Percentiles rank a stretch among this genome's conserved stretches.
Evolutionary conservation across 129 eudicot species (phyloP).

Genomic region (Escallonia herrerae): DNA sequence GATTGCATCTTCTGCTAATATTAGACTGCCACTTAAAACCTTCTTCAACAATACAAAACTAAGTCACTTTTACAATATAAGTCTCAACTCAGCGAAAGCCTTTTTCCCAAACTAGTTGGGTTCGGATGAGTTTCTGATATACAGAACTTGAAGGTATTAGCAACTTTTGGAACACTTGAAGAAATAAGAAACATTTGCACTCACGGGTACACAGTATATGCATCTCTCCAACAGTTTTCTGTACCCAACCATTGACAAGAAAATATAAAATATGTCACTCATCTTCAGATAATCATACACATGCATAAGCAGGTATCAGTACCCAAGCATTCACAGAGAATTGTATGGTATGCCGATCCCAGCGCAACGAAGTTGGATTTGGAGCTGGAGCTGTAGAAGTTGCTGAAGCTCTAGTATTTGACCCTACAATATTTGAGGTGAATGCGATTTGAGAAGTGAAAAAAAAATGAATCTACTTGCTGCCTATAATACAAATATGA

Average conservation of each 20-base stretch:
- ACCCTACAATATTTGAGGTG: constrained; percentile 31
- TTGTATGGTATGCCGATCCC: constrained; percentile 81
- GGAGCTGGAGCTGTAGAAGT: constrained; percentile 43
- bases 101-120: too few species aligned
- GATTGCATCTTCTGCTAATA: too few species aligned
- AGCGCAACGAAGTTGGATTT: constrained; percentile 58
- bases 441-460: not conserved
- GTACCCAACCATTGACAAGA: not conserved
- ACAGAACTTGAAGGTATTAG: too few species aligned
- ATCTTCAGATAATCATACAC: not conserved
- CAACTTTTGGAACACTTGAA: too few species aligned
- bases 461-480: not conserved
- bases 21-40: too few species aligned
- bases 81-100: too few species aligned
- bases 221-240: not conserved
- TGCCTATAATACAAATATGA: not conserved
- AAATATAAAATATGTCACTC: too few species aligned
- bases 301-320: not conserved
- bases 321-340: constrained; percentile 99
- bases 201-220: too few species aligned
- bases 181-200: too few species aligned
- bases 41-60: too few species aligned
- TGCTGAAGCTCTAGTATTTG: constrained; percentile 62
- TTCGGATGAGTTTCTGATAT: too few species aligned
- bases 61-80: too few species aligned